Evolutionary conservation across 2,329 filamentous ascomycete species (phyloP).

Genomic region (Verticillium tricorpus): DNA sequence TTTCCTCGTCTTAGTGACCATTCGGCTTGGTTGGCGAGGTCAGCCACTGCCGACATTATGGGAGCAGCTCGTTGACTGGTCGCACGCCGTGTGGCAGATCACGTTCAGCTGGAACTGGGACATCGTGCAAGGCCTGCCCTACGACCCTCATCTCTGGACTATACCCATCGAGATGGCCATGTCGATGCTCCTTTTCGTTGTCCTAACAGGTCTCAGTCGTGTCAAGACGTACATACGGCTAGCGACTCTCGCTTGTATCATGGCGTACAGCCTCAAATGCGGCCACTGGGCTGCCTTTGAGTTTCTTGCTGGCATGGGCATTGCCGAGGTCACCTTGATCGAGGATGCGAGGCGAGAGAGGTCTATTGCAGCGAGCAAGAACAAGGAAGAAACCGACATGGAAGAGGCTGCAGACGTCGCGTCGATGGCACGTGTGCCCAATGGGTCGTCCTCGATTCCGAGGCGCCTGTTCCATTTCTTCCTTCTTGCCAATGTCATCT

Average conservation of each 20-base stretch:
- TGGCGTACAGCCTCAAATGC: slow-evolving; percentile 31
- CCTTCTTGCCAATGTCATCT: slow-evolving; percentile 19
- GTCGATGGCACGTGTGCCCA: background rate
- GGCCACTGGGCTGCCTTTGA: slow-evolving; percentile 39
- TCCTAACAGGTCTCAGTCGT: slow-evolving; percentile 28
- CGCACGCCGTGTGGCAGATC: slow-evolving; percentile 17
- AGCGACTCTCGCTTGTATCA: slow-evolving; percentile 21
- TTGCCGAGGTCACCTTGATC: slow-evolving; percentile 37
- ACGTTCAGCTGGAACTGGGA: slow-evolving; percentile 24
- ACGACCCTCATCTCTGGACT: slow-evolving; percentile 44
- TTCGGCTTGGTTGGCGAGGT: slow-evolving; percentile 27
- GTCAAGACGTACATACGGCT: slow-evolving; percentile 27
- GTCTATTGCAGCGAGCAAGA: slow-evolving; percentile 3
- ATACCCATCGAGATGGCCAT: slow-evolving; percentile 42
- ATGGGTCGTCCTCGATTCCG: background rate
- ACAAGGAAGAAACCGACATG: slow-evolving; percentile 11
- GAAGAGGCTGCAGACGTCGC: slow-evolving; percentile 1
- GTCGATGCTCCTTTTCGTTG: slow-evolving; percentile 37
- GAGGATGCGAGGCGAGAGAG: slow-evolving; percentile 15
- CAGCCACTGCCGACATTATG: slow-evolving; percentile 18
- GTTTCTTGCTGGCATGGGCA: slow-evolving; percentile 39
- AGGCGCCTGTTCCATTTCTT: slow-evolving; percentile 16
- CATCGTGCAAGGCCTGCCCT: slow-evolving; percentile 19
- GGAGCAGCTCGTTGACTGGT: slow-evolving; percentile 21
- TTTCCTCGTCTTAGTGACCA: slow-evolving; percentile 29